These are phyloP conservation scores for Botryosphaeria agaves DNA, from an alignment of 2,329 filamentous ascomycete species.

Conservation along the genomic window DNA sequence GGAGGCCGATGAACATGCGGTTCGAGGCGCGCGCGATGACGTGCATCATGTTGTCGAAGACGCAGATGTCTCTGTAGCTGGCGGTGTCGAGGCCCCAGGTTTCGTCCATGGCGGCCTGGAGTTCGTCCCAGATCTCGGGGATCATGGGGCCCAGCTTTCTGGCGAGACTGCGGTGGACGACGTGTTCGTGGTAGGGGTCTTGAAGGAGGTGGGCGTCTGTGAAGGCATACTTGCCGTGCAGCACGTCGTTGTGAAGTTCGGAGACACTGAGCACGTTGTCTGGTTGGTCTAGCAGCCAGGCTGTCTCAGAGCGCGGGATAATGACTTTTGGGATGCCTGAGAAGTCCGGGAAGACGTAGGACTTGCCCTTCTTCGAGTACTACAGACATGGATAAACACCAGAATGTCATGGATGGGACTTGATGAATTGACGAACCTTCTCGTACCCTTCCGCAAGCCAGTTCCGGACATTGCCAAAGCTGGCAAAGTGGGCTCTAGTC, in stretches of 20 bases:
- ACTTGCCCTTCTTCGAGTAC: too few species aligned
- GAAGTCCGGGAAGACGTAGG: too few species aligned
- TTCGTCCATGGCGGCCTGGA: slow-evolving; percentile 15
- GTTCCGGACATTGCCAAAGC: too few species aligned
- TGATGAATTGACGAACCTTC: too few species aligned
- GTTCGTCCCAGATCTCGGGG: slow-evolving; percentile 20
- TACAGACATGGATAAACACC: too few species aligned
- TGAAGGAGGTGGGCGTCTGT: slow-evolving; percentile 16
- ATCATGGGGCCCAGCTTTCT: slow-evolving; percentile 20
- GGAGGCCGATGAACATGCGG: slow-evolving; percentile 24
- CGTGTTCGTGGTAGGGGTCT: slow-evolving; percentile 23
- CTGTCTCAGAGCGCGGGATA: too few species aligned
- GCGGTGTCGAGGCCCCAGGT: slow-evolving; percentile 19
- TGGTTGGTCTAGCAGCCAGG: slow-evolving; percentile 28
- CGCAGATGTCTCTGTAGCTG: slow-evolving; percentile 18
- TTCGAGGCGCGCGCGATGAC: slow-evolving; percentile 25
- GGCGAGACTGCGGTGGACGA: slow-evolving; percentile 23
- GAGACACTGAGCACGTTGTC: slow-evolving; percentile 20
- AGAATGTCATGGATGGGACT: too few species aligned
- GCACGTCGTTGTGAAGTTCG: slow-evolving; percentile 18
- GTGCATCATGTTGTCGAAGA: slow-evolving; percentile 17
- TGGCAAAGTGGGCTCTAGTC: too few species aligned
- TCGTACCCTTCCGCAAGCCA: too few species aligned
- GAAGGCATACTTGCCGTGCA: slow-evolving; percentile 22
- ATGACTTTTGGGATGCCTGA: too few species aligned